Evolutionary conservation across 2,329 filamentous ascomycete genomes (phyloP).

Genomic region (Fusarium cicatricum): DNA sequence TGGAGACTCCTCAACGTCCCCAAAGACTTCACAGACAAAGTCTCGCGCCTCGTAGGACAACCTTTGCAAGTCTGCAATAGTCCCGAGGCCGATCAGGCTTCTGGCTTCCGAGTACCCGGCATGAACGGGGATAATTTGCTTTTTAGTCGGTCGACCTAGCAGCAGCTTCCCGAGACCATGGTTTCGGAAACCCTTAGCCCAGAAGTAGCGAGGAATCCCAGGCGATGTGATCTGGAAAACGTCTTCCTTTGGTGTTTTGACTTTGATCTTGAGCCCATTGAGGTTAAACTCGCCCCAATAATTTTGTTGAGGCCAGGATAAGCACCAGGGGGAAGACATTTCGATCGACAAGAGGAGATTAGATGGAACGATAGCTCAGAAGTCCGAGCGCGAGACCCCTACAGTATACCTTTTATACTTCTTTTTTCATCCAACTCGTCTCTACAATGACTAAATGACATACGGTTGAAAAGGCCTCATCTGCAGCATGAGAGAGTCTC

Average conservation of each 20-base stretch:
- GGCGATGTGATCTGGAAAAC: conserved; percentile 7
- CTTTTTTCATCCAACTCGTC: no score
- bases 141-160: conserved; percentile 4
- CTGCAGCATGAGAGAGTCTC: no score
- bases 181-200: conserved; percentile 32
- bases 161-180: conserved; percentile 24
- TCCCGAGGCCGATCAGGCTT: conserved; percentile 24
- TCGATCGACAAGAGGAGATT: conserved; percentile 33
- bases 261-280: conserved; percentile 34
- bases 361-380: conserved; percentile 1
- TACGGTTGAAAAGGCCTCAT: conserved; percentile 10
- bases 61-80: conserved; percentile 23
- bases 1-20: conserved; percentile 27
- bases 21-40: conserved; percentile 31
- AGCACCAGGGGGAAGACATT: conserved; percentile 31
- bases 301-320: conserved; percentile 30
- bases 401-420: conserved; percentile 14
- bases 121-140: conserved; percentile 5
- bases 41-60: conserved; percentile 28
- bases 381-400: conserved; percentile 34
- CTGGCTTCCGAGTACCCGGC: conserved; percentile 34
- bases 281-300: conserved; percentile 39
- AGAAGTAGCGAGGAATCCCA: conserved; percentile 29
- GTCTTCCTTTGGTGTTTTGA: conserved; percentile 12
- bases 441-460: no score